phyloP scores from a whole-genome alignment of 2,329 filamentous ascomycete species.

The Venturia aucupariae region DNA sequence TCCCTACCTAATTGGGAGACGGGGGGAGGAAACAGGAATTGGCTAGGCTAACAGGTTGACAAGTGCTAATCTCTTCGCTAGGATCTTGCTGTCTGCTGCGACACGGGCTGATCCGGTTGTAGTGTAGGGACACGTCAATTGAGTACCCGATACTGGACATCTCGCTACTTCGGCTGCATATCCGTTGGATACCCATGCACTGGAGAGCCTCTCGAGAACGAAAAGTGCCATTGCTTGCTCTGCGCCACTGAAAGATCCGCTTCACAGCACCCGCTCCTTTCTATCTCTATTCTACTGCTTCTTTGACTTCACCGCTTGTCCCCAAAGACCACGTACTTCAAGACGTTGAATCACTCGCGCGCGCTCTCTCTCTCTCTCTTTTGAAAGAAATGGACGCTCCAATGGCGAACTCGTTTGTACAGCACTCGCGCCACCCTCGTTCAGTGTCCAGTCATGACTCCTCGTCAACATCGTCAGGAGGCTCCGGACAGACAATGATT shows the following conservation, averaged over 20 bases:
- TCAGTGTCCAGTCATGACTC: constrained; percentile 23
- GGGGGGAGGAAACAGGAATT: background rate
- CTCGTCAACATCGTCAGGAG: constrained; percentile 25
- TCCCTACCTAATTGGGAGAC: background rate
- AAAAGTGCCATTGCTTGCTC: background rate
- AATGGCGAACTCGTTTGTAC: constrained; percentile 8
- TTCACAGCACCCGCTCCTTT: background rate
- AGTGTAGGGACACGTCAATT: background rate
- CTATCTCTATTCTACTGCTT: background rate
- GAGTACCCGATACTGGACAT: background rate
- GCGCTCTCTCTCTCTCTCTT: background rate
- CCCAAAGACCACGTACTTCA: background rate
- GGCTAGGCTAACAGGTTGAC: background rate
- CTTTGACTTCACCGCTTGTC: background rate
- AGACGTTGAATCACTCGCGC: background rate
- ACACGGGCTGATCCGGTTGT: background rate
- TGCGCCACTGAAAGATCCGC: background rate
- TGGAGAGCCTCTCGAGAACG: background rate
- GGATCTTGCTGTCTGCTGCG: constrained; percentile 1
- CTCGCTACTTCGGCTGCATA: constrained; percentile 1
- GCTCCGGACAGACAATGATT: constrained; percentile 26
- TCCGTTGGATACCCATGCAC: background rate
- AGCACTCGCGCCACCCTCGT: constrained; percentile 11
- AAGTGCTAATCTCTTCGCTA: background rate
- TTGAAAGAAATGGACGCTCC: constrained; percentile 8